Percentiles rank a stretch among this genome's conserved stretches.
Conservation (phyloP, 371 early-diverging fungal species). For the Basidiobolus meristosporus region DNA sequence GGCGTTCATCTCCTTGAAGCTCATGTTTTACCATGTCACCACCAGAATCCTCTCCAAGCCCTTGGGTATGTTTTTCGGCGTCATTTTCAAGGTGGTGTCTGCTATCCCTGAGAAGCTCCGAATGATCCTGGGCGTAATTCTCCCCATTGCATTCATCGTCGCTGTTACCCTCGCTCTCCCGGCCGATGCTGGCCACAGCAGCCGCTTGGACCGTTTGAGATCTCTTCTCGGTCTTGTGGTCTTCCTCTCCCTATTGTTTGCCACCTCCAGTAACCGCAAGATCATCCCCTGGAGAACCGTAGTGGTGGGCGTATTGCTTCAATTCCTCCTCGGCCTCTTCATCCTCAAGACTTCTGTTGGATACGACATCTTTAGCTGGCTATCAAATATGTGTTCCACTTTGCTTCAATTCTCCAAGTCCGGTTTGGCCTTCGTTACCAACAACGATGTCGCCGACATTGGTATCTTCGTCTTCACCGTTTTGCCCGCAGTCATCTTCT, state of each 20-base stretch:
- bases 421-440: constrained; percentile 53
- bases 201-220: constrained; percentile 47
- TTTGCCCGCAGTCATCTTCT: constrained; percentile 77
- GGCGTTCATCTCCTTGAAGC: too few relatives aligned
- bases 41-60: too few relatives aligned
- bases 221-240: constrained; percentile 53
- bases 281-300: constrained; percentile 61
- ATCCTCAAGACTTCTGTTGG: constrained; percentile 60
- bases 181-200: too few relatives aligned
- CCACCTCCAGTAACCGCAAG: constrained; percentile 36
- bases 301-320: constrained; percentile 48
- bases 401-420: constrained; percentile 40
- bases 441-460: constrained; percentile 17
- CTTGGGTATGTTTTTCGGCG: too few relatives aligned
- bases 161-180: too few relatives aligned
- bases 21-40: too few relatives aligned
- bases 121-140: too few relatives aligned
- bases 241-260: constrained; percentile 23
- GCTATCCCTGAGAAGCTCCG: too few relatives aligned
- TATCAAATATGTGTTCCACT: constrained; percentile 35
- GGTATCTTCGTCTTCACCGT: constrained; percentile 49
- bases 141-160: too few relatives aligned
- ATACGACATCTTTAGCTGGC: constrained; percentile 51
- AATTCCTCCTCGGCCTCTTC: constrained; percentile 63
- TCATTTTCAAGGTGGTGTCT: too few relatives aligned